Percentiles rank a stretch among this genome's conserved stretches.
Conservation (phyloP, 345 rosid genomes). For the Salix dunnii region DNA sequence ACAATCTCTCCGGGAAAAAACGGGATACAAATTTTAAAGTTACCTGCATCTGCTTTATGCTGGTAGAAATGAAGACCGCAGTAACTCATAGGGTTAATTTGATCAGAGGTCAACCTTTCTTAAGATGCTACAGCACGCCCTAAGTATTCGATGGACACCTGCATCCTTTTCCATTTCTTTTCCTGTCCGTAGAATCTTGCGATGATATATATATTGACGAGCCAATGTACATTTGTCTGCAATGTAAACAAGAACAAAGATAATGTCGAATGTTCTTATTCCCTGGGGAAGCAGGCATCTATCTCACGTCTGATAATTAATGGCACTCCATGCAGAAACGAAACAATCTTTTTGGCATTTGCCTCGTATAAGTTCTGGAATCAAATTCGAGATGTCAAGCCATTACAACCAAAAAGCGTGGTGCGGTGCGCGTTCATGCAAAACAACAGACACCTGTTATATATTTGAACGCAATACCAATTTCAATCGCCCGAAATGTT, state of each 20-base stretch:
- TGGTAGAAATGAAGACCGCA: neutral
- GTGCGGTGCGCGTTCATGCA: too few species aligned
- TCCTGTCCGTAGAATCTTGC: neutral
- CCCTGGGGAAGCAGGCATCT: constrained; percentile 3
- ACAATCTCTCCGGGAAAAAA: too few species aligned
- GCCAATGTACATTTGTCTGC: neutral
- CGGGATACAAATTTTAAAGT: too few species aligned
- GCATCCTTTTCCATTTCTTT: neutral
- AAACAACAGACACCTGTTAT: too few species aligned
- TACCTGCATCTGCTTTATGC: neutral
- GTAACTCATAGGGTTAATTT: neutral
- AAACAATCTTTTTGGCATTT: neutral
- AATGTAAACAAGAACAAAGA: neutral
- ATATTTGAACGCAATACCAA: too few species aligned
- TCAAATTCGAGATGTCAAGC: neutral
- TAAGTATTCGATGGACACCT: neutral
- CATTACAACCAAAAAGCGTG: too few species aligned
- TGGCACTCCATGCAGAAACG: too few species aligned
- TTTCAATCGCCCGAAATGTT: too few species aligned
- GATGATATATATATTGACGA: neutral
- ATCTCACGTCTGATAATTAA: too few species aligned
- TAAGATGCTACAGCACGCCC: neutral
- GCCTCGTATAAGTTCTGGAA: neutral
- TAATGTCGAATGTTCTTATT: neutral
- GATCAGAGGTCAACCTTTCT: neutral